Evolutionary conservation across 257 asterid genomes (phyloP), one percentile per base, ranked within the genome.

Genomic region (Echites panduratus): DNA sequence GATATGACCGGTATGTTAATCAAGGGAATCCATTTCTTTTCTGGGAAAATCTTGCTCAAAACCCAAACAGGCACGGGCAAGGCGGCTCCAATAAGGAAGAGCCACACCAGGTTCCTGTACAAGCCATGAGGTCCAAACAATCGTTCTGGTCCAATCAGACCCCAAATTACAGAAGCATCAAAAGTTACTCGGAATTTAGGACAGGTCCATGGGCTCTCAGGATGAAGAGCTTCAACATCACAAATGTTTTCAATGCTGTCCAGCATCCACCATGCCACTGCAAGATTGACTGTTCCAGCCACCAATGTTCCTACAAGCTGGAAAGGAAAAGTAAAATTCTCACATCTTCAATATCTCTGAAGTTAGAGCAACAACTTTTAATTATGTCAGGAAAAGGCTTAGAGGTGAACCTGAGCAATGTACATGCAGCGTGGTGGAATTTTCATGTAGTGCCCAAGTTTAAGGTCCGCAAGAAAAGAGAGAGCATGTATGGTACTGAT

Each of bases 401-500:
- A 14, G 22, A 44, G 53, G 65, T 44, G 59, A 27, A 90, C 97
- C 96, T 92, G 98, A 73, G 95, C 94, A 7, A 84, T 77, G 77
- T 73, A 93, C 98, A 93, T 90, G 94, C 89, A 75, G 74, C 96
- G 81, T 0, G 96, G 98, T 20, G 98, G 98, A 44, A 93, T 93
- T 83, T 93, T 93, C 98, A 93, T 87, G 89, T 93, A 93, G 85
- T 90, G 98, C 3, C 98, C 98, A 1, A 93, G 96, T 74, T 90
- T 93, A 12, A 93, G 96, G 83, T 93, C 98, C 0, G 98, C 88
- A 40, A 93, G 82, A 86, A 93, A 93, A 22, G 98, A 84, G 66
- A 93, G 96, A 38, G 97, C 96, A 11, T 90, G 98, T 10, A 89
- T 77, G 3, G 93, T 84, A 74, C 98, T 93, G 70, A 83, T 89